Conservation (phyloP, 306 rosid species). For the Cyclanthera cordifolia region DNA sequence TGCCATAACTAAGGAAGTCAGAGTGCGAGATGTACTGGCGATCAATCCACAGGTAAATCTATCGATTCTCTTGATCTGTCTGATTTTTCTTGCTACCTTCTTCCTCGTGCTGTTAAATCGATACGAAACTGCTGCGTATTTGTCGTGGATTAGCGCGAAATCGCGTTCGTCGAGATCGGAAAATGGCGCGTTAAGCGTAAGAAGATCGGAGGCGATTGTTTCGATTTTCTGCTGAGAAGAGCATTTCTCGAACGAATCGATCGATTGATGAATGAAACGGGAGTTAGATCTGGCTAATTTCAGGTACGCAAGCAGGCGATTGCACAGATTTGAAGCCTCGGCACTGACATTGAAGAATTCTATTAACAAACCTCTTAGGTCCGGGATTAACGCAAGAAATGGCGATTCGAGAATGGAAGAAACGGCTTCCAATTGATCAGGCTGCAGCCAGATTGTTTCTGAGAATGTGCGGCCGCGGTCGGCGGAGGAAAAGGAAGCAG, state of each 20-base stretch:
- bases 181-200: slow-evolving; percentile 26
- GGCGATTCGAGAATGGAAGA: slow-evolving; percentile 30
- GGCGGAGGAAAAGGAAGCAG: not conserved
- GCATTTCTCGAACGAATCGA: slow-evolving; percentile 21
- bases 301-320: slow-evolving; percentile 36
- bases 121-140: slow-evolving; percentile 21
- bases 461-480: slow-evolving; percentile 10
- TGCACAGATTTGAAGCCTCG: slow-evolving; percentile 42
- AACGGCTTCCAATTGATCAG: slow-evolving; percentile 31
- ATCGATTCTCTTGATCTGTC: slow-evolving; percentile 21
- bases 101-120: slow-evolving; percentile 31
- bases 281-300: slow-evolving; percentile 25
- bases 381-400: slow-evolving; percentile 18
- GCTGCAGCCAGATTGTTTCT: slow-evolving; percentile 32
- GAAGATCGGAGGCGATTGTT: slow-evolving; percentile 19
- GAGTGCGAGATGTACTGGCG: slow-evolving; percentile 15
- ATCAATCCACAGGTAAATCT: slow-evolving; percentile 28
- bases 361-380: slow-evolving; percentile 33
- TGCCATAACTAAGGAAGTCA: slow-evolving; percentile 20
- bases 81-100: slow-evolving; percentile 32
- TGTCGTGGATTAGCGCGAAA: slow-evolving; percentile 28
- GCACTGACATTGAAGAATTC: slow-evolving; percentile 46
- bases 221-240: slow-evolving; percentile 13
- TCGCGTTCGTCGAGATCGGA: slow-evolving; percentile 20
- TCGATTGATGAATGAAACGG: slow-evolving; percentile 22